These are phyloP conservation scores for Corymbia citriodora DNA, from an alignment of 441 rosid genomes.

Conservation along the genomic window DNA sequence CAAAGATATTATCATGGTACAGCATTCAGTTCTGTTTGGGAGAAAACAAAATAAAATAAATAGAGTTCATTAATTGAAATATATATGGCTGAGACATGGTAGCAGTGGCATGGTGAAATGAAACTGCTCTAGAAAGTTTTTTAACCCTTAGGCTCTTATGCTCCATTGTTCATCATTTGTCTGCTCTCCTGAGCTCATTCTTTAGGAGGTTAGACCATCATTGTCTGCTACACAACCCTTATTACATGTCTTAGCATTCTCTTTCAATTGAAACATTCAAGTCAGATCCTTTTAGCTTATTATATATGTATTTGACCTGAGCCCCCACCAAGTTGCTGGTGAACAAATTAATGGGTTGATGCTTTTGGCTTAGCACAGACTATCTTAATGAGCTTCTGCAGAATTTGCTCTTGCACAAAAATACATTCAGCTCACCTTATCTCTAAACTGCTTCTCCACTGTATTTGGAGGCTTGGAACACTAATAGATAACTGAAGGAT, in stretches of 20 bases:
- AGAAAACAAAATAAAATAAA: neutral
- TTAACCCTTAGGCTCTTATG: neutral
- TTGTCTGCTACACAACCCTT: too few species aligned
- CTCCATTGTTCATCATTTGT: neutral
- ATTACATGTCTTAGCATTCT: too few species aligned
- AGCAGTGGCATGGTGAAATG: neutral
- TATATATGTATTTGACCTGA: too few species aligned
- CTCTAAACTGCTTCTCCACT: neutral
- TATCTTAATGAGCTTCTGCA: too few species aligned
- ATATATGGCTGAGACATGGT: neutral
- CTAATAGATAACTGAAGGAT: neutral
- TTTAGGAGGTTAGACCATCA: too few species aligned
- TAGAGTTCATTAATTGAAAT: neutral
- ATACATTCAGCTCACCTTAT: neutral
- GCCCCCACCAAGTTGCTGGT: too few species aligned
- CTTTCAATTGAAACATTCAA: too few species aligned
- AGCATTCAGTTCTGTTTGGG: neutral
- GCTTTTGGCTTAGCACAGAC: too few species aligned
- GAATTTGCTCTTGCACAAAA: too few species aligned
- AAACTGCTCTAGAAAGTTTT: neutral
- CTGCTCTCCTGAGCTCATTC: too few species aligned
- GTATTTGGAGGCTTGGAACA: neutral
- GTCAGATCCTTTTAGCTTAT: too few species aligned
- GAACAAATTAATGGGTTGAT: too few species aligned
- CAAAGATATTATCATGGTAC: neutral